Percentiles rank a stretch among this genome's conserved stretches.
phyloP scores from a whole-genome alignment of 2,329 filamentous ascomycete species.

The Triangularia setosa region DNA sequence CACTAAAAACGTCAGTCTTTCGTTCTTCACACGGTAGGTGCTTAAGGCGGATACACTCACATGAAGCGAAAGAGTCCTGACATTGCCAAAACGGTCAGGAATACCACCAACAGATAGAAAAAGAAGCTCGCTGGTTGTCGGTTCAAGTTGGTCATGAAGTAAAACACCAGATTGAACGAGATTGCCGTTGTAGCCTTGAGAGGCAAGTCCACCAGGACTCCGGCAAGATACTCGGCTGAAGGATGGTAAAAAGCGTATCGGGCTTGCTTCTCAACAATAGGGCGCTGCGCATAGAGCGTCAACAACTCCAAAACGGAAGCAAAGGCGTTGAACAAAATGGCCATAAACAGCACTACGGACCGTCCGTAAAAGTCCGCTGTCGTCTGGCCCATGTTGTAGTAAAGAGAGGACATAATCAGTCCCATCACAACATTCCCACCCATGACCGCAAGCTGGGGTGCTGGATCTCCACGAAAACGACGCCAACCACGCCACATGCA shows the following conservation, averaged over 20 bases:
- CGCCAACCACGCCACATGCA: conserved; percentile 1
- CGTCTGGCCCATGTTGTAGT: conserved; percentile 55
- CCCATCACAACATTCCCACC: conserved; percentile 60
- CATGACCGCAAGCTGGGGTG: conserved; percentile 38
- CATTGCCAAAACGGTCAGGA: too few relatives aligned
- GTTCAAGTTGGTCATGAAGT: conserved; percentile 62
- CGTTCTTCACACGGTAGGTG: too few relatives aligned
- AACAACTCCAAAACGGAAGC: conserved; percentile 21
- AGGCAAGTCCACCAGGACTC: conserved; percentile 14
- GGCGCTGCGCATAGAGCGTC: conserved; percentile 38
- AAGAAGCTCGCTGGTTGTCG: conserved; percentile 52
- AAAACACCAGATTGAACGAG: conserved; percentile 58
- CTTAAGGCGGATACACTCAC: too few relatives aligned
- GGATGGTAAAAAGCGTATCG: conserved; percentile 47
- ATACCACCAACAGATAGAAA: too few relatives aligned
- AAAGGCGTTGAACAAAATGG: conserved; percentile 39
- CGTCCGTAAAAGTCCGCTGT: conserved; percentile 55
- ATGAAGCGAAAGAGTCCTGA: too few relatives aligned
- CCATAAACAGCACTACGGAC: conserved; percentile 32
- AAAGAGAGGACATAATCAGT: conserved; percentile 60
- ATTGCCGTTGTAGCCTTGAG: conserved; percentile 41
- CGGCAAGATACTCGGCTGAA: conserved; percentile 42
- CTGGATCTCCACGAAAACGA: conserved; percentile 28
- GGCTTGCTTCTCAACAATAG: conserved; percentile 44
- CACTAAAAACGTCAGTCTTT: too few relatives aligned